Conservation (phyloP, 2,329 filamentous ascomycete species). For the Rosellinia necatrix region DNA sequence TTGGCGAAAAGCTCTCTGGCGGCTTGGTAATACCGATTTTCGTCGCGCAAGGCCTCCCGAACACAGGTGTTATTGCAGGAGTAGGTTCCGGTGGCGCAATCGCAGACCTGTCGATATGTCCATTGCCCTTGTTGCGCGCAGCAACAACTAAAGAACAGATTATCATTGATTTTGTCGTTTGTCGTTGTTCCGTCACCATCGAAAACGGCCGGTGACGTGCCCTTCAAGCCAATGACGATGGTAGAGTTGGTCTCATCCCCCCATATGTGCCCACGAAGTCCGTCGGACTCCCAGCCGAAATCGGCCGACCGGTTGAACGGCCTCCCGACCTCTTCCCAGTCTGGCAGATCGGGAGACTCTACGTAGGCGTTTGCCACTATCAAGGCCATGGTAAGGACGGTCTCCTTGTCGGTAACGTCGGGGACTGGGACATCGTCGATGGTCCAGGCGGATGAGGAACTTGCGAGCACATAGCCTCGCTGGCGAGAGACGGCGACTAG, state of each 20-base stretch:
- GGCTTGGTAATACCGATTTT: constrained; percentile 90
- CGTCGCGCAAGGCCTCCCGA: constrained; percentile 71
- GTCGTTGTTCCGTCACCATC: constrained; percentile 97
- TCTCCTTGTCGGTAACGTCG: constrained; percentile 83
- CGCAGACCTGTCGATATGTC: constrained; percentile 89
- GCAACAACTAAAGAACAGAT: constrained; percentile 97
- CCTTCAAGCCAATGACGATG: constrained; percentile 90
- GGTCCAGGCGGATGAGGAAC: constrained; percentile 80
- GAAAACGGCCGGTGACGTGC: constrained; percentile 87
- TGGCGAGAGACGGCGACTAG: constrained; percentile 75
- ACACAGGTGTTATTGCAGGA: constrained; percentile 94
- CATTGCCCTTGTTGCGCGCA: constrained; percentile 91
- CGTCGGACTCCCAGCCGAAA: constrained; percentile 92
- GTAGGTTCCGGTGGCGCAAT: constrained; percentile 86
- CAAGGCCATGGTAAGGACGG: constrained; percentile 79
- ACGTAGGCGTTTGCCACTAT: constrained; percentile 94
- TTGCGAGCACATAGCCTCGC: constrained; percentile 67
- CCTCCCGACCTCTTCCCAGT: constrained; percentile 82
- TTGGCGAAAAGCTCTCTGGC: constrained; percentile 90
- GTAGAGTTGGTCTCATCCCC: constrained; percentile 84
- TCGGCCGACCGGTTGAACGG: constrained; percentile 84
- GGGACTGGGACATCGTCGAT: constrained; percentile 78
- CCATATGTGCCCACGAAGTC: constrained; percentile 89
- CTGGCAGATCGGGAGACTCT: constrained; percentile 67
- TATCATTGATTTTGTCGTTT: constrained; percentile 97